phyloP scores from a whole-genome alignment of 108 stramenopile genomes.

The Discostella stelligeroides region DNA sequence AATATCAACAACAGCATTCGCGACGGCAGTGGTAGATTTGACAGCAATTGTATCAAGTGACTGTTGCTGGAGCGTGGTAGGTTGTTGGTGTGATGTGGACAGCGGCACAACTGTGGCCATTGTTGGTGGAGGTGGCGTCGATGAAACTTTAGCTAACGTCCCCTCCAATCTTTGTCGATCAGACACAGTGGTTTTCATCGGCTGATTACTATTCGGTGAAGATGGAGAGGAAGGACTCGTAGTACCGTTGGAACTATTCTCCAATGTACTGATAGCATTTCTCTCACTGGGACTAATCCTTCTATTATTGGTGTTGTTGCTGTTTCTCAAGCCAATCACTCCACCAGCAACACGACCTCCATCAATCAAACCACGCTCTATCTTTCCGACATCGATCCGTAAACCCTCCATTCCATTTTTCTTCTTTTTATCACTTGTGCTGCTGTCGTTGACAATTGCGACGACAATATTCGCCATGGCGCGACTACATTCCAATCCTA shows the following conservation, averaged over 20 bases:
- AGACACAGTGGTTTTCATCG: not conserved
- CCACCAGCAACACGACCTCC: not conserved
- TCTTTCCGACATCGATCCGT: not conserved
- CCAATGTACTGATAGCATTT: too few species aligned
- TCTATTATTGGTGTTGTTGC: not conserved
- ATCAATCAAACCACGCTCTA: not conserved
- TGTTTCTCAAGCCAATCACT: not conserved
- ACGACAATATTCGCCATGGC: conserved; percentile 25
- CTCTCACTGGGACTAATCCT: too few species aligned
- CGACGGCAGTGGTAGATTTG: not conserved
- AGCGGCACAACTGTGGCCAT: not conserved
- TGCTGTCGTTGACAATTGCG: not conserved
- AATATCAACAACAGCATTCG: not conserved
- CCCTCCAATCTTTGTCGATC: not conserved
- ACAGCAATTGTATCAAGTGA: too few species aligned
- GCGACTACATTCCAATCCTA: conserved; percentile 23
- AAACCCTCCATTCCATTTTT: not conserved
- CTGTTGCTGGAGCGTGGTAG: too few species aligned
- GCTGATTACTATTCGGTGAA: not conserved
- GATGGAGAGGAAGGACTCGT: too few species aligned
- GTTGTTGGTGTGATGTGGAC: conserved; percentile 2
- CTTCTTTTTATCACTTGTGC: not conserved
- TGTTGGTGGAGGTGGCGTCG: not conserved
- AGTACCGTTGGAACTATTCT: too few species aligned
- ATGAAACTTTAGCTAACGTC: not conserved